Evolutionary conservation across 306 rosid species (phyloP), one percentile per base, ranked within the genome.

Genomic region (Trifolium subterraneum): DNA sequence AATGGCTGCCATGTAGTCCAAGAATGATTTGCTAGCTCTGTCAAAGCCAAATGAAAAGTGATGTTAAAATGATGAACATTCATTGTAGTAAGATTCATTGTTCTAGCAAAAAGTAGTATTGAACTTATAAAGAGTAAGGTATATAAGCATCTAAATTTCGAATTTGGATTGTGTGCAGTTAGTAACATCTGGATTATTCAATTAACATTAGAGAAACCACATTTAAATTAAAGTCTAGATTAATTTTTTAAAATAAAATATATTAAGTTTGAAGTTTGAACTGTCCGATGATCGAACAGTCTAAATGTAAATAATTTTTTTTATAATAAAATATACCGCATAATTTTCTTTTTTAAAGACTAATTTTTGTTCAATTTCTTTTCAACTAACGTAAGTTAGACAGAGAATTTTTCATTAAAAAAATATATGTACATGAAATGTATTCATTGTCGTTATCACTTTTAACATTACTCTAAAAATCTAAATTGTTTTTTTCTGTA

Each of bases 1-100:
- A 84, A 54, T 71, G 84, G 86, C 38, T 70, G 64, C 92, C 96
- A 86, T 82, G 81, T 31, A 47, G 81, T 70, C 80, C 65, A 55
- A 39, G 76, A 63, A 68, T 70, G 68, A 52, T 36, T 59, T 76
- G 33, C 65, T 15, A 70, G 31, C 19, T 81, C 97, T 92, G 90
- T 35, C 65, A 65, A 64, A 70, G 10, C n/a, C 52, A 82, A 70
- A 45, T 8, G 6, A 70, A 0, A 61, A 71, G 4, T 3, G 39
- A 27, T 71, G 59, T 81, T 27, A 81, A 4, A n/a, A 6, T 54
- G 50, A 54, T 52, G 11, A 58, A 29, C 16, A 18, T 80, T 29
- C 18, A 68, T 68, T 8, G n/a, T 60, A 60, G 10, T 23, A 38
- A 29, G 6, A 29, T 29, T 29, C 41, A 2, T 51, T 9, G 31